Conservation (phyloP, 495 filamentous ascomycete species). For the Podospora pseudocomata region DNA sequence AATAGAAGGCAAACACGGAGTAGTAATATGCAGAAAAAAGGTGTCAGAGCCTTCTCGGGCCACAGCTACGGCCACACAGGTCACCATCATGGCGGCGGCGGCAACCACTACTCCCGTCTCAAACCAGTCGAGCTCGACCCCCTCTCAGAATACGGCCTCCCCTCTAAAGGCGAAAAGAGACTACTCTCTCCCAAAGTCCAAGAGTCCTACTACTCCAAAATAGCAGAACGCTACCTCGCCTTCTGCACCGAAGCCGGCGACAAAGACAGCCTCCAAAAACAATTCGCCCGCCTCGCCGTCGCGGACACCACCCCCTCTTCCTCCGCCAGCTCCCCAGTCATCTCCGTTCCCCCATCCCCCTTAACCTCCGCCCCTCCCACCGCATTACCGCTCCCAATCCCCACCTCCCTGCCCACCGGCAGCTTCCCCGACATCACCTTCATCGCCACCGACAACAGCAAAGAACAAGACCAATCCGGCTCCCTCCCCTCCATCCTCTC, state of each 20-base stretch:
- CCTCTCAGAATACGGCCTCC: slow-evolving; percentile 72
- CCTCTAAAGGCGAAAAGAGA: slow-evolving; percentile 78
- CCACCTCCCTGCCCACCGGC: slow-evolving; percentile 8
- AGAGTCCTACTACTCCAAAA: slow-evolving; percentile 78
- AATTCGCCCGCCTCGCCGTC: slow-evolving; percentile 64
- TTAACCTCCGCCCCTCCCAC: not conserved
- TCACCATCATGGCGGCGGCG: not conserved
- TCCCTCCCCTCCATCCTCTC: slow-evolving; percentile 61
- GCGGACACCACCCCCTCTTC: slow-evolving; percentile 14
- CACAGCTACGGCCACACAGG: slow-evolving; percentile 9
- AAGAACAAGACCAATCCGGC: slow-evolving; percentile 43
- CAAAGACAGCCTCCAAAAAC: slow-evolving; percentile 64
- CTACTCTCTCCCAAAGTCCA: slow-evolving; percentile 72
- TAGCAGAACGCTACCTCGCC: slow-evolving; percentile 79
- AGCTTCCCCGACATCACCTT: slow-evolving; percentile 17
- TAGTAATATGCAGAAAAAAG: slow-evolving; percentile 29
- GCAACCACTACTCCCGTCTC: slow-evolving; percentile 56
- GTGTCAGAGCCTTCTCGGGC: slow-evolving; percentile 48
- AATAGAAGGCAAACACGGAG: not conserved
- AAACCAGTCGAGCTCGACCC: slow-evolving; percentile 68
- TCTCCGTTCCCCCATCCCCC: not conserved
- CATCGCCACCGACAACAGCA: slow-evolving; percentile 1
- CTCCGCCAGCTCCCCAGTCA: slow-evolving; percentile 6
- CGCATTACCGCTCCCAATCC: slow-evolving; percentile 1
- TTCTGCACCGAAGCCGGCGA: slow-evolving; percentile 71